Conservation (phyloP, 306 rosid genomes). For the Trifolium subterraneum region DNA sequence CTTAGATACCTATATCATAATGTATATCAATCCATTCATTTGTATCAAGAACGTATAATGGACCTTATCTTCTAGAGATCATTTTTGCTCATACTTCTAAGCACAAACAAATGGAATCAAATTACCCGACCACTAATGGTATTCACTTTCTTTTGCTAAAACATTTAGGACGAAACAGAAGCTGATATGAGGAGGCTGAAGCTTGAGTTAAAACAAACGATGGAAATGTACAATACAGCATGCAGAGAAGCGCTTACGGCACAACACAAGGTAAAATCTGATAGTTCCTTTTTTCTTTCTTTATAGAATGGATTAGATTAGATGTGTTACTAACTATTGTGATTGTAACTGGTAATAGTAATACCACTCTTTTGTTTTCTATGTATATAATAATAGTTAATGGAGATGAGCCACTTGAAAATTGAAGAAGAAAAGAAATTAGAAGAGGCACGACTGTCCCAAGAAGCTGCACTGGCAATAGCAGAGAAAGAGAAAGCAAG, state of each 20-base stretch:
- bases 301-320: background rate
- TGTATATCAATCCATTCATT: conserved; percentile 9
- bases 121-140: background rate
- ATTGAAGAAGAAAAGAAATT: conserved; percentile 66
- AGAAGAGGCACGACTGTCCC: conserved; percentile 68
- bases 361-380: conserved; percentile 1
- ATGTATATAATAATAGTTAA: conserved; percentile 53
- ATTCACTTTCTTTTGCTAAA: conserved; percentile 31
- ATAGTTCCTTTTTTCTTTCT: background rate
- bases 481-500: conserved; percentile 86
- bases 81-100: background rate
- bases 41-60: background rate
- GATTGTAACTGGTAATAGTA: background rate
- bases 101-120: background rate
- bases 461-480: conserved; percentile 72
- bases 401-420: conserved; percentile 65
- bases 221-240: conserved; percentile 64
- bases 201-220: conserved; percentile 92
- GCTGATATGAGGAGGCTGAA: conserved; percentile 84
- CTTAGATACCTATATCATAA: background rate
- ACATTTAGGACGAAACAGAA: conserved; percentile 77
- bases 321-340: background rate
- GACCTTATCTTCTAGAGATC: background rate
- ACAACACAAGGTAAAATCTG: conserved; percentile 58
- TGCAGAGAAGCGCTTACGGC: conserved; percentile 46